Percentiles rank a stretch among this genome's conserved stretches.
phyloP scores from a whole-genome alignment of 164 flowering plant genomes.

The Litsea cubeba region DNA sequence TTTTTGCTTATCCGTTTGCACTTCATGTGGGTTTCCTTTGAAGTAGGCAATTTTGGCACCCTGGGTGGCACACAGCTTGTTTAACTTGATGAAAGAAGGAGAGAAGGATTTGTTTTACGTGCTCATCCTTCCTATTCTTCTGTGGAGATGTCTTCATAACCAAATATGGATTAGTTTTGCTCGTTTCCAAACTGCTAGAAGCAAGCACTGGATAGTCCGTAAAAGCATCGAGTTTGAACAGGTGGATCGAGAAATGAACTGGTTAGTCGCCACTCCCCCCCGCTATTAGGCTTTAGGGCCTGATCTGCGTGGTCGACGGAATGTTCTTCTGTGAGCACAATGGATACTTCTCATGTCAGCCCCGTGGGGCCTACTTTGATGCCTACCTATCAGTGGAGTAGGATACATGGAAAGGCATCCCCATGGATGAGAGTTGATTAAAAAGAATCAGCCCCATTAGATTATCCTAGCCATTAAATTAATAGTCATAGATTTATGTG shows the following conservation, averaged over 20 bases:
- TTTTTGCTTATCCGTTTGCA: too few relatives aligned
- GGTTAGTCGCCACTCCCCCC: conserved; percentile 12
- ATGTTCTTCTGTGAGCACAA: too few relatives aligned
- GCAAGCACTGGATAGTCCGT: conserved; percentile 23
- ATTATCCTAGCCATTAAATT: too few relatives aligned
- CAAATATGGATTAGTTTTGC: conserved; percentile 17
- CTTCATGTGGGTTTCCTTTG: not conserved
- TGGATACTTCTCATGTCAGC: too few relatives aligned
- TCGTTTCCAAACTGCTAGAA: conserved; percentile 19
- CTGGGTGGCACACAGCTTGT: conserved; percentile 4
- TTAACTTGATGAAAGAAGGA: not conserved
- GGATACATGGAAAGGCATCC: too few relatives aligned
- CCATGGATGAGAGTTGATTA: too few relatives aligned
- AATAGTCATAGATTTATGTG: too few relatives aligned
- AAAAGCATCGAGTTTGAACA: conserved; percentile 37
- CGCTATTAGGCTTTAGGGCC: too few relatives aligned
- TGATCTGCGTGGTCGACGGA: too few relatives aligned
- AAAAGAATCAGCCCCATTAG: too few relatives aligned
- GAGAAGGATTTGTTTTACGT: conserved; percentile 7
- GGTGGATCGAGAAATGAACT: conserved; percentile 39
- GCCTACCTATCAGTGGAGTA: too few relatives aligned
- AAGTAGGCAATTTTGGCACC: conserved; percentile 13
- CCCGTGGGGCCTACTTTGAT: too few relatives aligned
- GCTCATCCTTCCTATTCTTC: conserved; percentile 5
- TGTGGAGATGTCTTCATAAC: conserved; percentile 13